Evolutionary conservation across 371 early-diverging fungal species (phyloP), one percentile per base, ranked within the genome.

Genomic region (Capillidium heterosporum): DNA sequence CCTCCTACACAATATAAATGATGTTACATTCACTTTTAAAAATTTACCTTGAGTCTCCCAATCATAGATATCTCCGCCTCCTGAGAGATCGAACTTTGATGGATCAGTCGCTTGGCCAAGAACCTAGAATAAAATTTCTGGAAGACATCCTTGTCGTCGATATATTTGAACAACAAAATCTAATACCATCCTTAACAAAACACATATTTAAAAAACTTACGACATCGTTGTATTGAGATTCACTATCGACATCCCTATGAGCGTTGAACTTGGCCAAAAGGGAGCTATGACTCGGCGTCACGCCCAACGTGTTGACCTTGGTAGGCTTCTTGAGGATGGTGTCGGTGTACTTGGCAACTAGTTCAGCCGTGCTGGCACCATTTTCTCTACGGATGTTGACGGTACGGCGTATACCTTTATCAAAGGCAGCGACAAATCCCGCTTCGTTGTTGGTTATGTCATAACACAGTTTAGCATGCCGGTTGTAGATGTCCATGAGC

Each of bases 131-230:
- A 95, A 55, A 88, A 87, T 71, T 89, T 87, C 65, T 91, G 92
- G 70, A 92, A 95, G 11, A 93, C 82, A 60, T 95, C 95, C 65
- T 87, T 85, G 66, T 91, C 92, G 46, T 90, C 90, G 19, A 95
- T 79, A 62, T 89, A 95, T 61, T 86, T 85, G 71, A 89, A 93
- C 29, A 87, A 67, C 0, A 77, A 80, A 55, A 86, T 75, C 71
- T 71, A 58, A 50, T 19, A 52, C 23, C 49, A 32, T n/a, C 2
- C 32, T 39, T 32, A 3, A 15, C 8, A 11, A 23, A 11, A n/a
- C 10, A 40, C n/a, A 35, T 19, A 2, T 42, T 48, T 11, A 41
- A 32, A 10, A 29, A 21, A 71, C 79, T 62, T 74, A 85, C 84
- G 49, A 89, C 80, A 65, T 77, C 83, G 66, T 87, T 82, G 55